These are phyloP conservation scores for Magnaporthales sp. DNA, from an alignment of 2,329 filamentous ascomycete genomes.

Conservation along the genomic window DNA sequence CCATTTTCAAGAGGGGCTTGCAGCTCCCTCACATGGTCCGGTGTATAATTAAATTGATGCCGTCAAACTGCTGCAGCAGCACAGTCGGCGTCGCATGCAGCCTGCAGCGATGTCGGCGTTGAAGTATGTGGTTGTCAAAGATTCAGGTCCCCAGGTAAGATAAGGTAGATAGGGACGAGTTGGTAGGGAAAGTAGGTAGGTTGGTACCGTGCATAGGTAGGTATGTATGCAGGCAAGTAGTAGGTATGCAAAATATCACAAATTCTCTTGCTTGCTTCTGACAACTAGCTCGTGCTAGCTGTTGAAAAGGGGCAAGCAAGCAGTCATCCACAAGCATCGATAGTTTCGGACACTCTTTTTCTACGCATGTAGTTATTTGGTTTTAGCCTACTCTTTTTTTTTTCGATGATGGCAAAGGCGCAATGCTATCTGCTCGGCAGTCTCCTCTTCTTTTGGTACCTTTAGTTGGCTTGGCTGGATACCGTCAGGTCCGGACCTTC, in stretches of 20 bases:
- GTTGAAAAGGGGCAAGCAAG: not conserved
- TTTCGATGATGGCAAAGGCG: not conserved
- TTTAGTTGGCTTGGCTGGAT: not conserved
- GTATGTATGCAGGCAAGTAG: not conserved
- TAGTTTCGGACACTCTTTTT: not conserved
- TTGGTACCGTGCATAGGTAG: too few relatives aligned
- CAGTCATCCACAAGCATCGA: not conserved
- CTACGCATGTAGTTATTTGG: not conserved
- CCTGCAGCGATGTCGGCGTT: not conserved
- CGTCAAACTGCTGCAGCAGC: not conserved
- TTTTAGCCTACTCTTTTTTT: not conserved
- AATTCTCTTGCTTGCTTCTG: not conserved
- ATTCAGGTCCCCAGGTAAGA: not conserved
- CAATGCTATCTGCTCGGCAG: constrained; percentile 1
- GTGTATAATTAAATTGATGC: not conserved
- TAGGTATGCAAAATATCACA: not conserved
- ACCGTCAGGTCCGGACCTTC: not conserved
- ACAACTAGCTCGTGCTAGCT: not conserved
- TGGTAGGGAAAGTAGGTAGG: too few relatives aligned
- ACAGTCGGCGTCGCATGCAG: not conserved
- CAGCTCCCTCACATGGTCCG: not conserved
- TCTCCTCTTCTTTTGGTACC: not conserved
- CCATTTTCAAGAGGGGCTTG: not conserved
- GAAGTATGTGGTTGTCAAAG: not conserved
- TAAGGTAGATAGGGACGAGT: too few relatives aligned